A percentile compares a stretch with the other conserved stretches of the same genome.
Evolutionary conservation across 1,139 yeast genomes (phyloP).

Genomic region (Sugiyamaella paludigena): DNA sequence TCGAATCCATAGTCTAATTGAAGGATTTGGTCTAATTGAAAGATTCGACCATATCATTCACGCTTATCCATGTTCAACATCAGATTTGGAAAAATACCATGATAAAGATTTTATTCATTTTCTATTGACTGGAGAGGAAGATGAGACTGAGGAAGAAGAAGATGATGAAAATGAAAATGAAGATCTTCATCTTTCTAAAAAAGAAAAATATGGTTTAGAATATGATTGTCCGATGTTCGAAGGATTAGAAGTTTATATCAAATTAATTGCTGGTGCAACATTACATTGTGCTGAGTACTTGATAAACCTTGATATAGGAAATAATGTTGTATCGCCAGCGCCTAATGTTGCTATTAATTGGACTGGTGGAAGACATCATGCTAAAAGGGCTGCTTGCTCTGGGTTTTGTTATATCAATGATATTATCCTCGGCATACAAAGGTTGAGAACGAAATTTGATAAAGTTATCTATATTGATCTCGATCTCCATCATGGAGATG

Average conservation of each 20-base stretch:
- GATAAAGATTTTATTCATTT: constrained; percentile 41
- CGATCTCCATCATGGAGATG: constrained; percentile 80
- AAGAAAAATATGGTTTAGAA: constrained; percentile 36
- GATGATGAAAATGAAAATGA: constrained; percentile 9
- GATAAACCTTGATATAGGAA: constrained; percentile 15
- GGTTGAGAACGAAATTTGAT: constrained; percentile 47
- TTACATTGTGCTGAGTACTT: constrained; percentile 48
- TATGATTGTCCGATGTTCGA: constrained; percentile 69
- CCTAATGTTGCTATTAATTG: constrained; percentile 56
- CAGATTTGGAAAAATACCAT: constrained; percentile 42
- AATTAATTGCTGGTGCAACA: constrained; percentile 57
- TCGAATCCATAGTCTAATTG: constrained; percentile 45
- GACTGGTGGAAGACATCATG: constrained; percentile 83
- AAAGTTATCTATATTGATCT: constrained; percentile 63
- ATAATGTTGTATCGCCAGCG: background rate
- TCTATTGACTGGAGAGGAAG: constrained; percentile 34
- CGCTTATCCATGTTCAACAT: constrained; percentile 25
- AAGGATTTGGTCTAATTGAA: constrained; percentile 43
- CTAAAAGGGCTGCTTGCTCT: constrained; percentile 52
- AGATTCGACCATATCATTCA: constrained; percentile 15
- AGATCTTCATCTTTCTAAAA: constrained; percentile 2
- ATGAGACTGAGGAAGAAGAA: constrained; percentile 25
- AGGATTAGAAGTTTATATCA: constrained; percentile 50
- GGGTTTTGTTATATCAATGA: constrained; percentile 80
- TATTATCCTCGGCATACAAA: constrained; percentile 53